Evolutionary conservation across 1,284 basidiomycete genomes (phyloP), one percentile per base, ranked within the genome.

Genomic region (Rhodotorula sp.): DNA sequence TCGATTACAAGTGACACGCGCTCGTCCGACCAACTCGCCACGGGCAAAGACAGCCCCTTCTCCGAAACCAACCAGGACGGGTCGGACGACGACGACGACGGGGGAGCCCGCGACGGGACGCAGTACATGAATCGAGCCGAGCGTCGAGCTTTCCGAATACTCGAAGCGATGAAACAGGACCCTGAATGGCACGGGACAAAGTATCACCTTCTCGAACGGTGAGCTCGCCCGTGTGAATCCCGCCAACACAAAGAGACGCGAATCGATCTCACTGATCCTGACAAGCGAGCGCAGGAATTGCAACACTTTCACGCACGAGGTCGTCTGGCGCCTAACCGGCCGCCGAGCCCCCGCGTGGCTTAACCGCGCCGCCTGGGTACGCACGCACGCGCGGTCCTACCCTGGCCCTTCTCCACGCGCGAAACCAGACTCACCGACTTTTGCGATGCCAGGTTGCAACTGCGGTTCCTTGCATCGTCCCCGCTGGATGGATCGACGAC

Each of bases 241-340:
- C 10, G 2, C 59, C 21, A 19, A n/a, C 26, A 5, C n/a, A 23
- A 5, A 19, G 28, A 28, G 28, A 28, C 28, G 28, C 3, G 2
- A 2, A 1, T 15, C 16, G 38, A 21, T 21, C 3, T 21, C 5
- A 4, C 26, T 45, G 38, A 38, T n/a, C 7, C 21, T 10, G 6
- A 12, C 26, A 6, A 1, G 1, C 3, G 34, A n/a, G 1, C 3
- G 3, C 67, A 76, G 74, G 43, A 80, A 80, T 60, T 80, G 79
- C 71, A 80, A 80, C 56, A 67, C 72, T 23, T 80, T 80, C 66
- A 77, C 79, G 47, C 72, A 76, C 60, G 75, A 77, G 52, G 74
- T 80, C 28, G 72, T 76, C 45, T 71, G 65, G 43, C 52, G 72
- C 0, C 59, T 80, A 34, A 79, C 78, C 0, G 79, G 79, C 5